Evolutionary conservation across 2,329 filamentous ascomycete genomes (phyloP), one percentile per base, ranked within the genome.

Genomic region (Thielaviopsis ethacetica): DNA sequence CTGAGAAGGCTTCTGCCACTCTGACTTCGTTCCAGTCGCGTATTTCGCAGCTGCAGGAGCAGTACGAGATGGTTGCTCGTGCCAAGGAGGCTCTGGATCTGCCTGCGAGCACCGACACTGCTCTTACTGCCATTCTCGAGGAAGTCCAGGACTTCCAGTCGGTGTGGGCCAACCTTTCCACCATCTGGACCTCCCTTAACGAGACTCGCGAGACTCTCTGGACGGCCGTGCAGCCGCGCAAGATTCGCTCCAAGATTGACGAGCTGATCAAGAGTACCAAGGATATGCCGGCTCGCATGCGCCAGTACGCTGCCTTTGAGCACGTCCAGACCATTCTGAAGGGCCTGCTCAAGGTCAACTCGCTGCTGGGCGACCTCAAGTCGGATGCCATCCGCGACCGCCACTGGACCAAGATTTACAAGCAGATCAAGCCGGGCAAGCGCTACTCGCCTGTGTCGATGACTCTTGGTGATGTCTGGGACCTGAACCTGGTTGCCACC

Each of bases 121-220:
- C 85, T n/a, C 81, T 99, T 22, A 78, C 81, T n/a, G 81, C 85
- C 26, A 86, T 96, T 9, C 77, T 97, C 17, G 91, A 97, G 69
- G 93, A 99, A 72, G 90, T 99, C 2, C 89, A 95, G 62, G 93
- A 99, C 71, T 98, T 98, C 75, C 95, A 95, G 72, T 96, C 91
- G 21, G 93, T 99, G 10, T 99, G 93, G 93, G 88, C 91, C 34
- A 91, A 88, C 54, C 75, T 99, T 55, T 91, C 89, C 24, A 95
- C 91, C 5, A 95, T 98, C 62, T 99, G 93, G 93, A 87, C 88
- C 69, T 95, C 88, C 67, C 76, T 99, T 61, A 93, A 96, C 66
- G 91, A 97, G 66, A 85, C 96, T 17, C 83, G 89, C 30, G 94
- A 98, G 66, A 86, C 83, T 57, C 79, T 95, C 1, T 99, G 94